phyloP scores from a whole-genome alignment of 345 rosid species.

The Lumnitzera racemosa region DNA sequence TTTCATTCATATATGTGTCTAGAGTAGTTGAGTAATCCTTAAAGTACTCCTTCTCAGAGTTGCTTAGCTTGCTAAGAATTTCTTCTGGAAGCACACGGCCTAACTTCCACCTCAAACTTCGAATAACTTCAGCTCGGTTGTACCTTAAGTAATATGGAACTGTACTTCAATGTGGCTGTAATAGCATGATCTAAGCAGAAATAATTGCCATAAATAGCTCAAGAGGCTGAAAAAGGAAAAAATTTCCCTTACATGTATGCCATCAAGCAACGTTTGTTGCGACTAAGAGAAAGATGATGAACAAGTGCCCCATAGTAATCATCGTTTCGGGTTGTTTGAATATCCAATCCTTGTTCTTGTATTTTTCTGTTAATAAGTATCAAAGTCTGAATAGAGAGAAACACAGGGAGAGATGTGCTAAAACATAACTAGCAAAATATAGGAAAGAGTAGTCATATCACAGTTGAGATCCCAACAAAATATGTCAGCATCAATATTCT shows the following conservation, averaged over 20 bases:
- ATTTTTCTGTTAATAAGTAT: slow-evolving; percentile 47
- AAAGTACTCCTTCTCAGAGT: slow-evolving; percentile 60
- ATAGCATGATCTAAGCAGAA: not conserved
- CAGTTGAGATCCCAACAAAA: too few relatives aligned
- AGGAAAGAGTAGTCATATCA: too few relatives aligned
- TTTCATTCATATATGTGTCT: slow-evolving; percentile 61
- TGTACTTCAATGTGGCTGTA: not conserved
- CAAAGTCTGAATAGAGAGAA: not conserved
- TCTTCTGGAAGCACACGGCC: slow-evolving; percentile 74
- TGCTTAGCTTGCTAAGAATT: slow-evolving; percentile 60
- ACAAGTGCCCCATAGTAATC: slow-evolving; percentile 85
- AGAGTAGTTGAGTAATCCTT: slow-evolving; percentile 57
- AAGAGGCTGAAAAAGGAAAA: not conserved
- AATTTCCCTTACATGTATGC: slow-evolving; percentile 59
- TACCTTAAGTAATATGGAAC: slow-evolving; percentile 29
- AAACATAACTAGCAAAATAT: not conserved
- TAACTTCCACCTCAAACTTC: slow-evolving; percentile 63
- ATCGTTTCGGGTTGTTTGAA: slow-evolving; percentile 63
- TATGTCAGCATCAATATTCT: too few relatives aligned
- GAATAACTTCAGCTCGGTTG: slow-evolving; percentile 74
- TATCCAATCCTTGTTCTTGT: slow-evolving; percentile 82
- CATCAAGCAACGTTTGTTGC: slow-evolving; percentile 92
- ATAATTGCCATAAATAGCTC: not conserved
- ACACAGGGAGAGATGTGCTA: not conserved
- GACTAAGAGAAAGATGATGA: slow-evolving; percentile 79